These are phyloP conservation scores for Dendrothele bispora DNA, from an alignment of 768 basidiomycete species.

Conservation along the genomic window DNA sequence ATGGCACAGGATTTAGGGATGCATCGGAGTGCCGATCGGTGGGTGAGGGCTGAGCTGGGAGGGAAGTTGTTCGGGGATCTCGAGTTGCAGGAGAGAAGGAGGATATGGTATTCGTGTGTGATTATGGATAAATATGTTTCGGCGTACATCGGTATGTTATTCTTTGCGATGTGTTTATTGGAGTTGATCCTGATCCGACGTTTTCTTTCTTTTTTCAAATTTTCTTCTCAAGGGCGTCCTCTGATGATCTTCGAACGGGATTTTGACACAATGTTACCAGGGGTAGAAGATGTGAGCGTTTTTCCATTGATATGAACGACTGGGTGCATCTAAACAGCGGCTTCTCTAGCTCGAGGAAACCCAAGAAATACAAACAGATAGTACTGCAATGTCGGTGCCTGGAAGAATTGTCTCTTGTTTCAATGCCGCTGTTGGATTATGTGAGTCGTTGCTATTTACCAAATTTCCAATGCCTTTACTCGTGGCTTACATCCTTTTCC, in stretches of 20 bases:
- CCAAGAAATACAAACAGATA: slow-evolving; percentile 46
- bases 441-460: slow-evolving; percentile 39
- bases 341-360: slow-evolving; percentile 58
- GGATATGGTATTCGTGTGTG: slow-evolving; percentile 80
- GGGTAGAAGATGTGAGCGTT: slow-evolving; percentile 55
- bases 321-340: slow-evolving; percentile 5
- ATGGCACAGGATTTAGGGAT: slow-evolving; percentile 90
- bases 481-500: slow-evolving; percentile 8
- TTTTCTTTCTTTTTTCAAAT: neutral
- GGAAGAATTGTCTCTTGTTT: slow-evolving; percentile 71
- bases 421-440: slow-evolving; percentile 69
- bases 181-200: slow-evolving; percentile 3
- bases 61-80: slow-evolving; percentile 51
- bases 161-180: slow-evolving; percentile 2
- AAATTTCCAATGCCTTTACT: slow-evolving; percentile 4
- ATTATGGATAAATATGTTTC: slow-evolving; percentile 81
- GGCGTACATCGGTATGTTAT: slow-evolving; percentile 63
- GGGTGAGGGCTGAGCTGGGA: slow-evolving; percentile 56
- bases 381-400: no score
- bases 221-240: slow-evolving; percentile 68
- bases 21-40: slow-evolving; percentile 79
- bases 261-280: slow-evolving; percentile 71
- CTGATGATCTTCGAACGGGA: slow-evolving; percentile 74
- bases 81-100: slow-evolving; percentile 68
- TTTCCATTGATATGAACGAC: neutral